phyloP scores from a whole-genome alignment of 208 protist species.

The Trypanosoma brucei region DNA sequence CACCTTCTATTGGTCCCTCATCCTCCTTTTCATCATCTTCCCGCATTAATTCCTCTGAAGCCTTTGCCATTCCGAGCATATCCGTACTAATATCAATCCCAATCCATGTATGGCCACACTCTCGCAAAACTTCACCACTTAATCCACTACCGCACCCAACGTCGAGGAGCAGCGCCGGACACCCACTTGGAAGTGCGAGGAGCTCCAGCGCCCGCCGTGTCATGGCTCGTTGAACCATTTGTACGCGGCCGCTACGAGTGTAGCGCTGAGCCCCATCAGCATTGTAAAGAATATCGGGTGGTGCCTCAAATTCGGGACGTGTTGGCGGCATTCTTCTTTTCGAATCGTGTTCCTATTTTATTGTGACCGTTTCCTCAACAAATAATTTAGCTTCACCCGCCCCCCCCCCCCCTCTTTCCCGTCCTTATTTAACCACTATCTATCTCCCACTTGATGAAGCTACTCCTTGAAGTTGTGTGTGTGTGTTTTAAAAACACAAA shows the following conservation, averaged over 20 bases:
- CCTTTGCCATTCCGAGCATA: conserved; percentile 93
- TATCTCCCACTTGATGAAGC: too few relatives aligned
- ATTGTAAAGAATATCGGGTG: conserved; percentile 96
- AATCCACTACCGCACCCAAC: conserved; percentile 98
- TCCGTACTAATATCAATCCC: conserved; percentile 94
- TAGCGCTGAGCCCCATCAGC: conserved; percentile 93
- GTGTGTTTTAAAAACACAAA: too few relatives aligned
- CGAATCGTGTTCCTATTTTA: background rate
- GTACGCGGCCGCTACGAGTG: conserved; percentile 93
- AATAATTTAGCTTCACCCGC: too few relatives aligned
- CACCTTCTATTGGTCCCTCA: conserved; percentile 12
- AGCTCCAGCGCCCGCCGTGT: conserved; percentile 97
- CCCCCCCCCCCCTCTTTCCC: too few relatives aligned
- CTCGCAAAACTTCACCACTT: conserved; percentile 93
- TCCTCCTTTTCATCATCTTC: conserved; percentile 17
- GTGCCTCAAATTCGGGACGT: conserved; percentile 90
- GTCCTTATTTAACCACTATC: too few relatives aligned
- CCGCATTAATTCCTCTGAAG: conserved; percentile 52
- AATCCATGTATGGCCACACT: conserved; percentile 95
- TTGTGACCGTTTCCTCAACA: background rate
- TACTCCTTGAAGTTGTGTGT: too few relatives aligned
- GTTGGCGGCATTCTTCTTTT: conserved; percentile 40
- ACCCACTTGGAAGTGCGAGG: conserved; percentile 71
- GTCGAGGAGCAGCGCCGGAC: conserved; percentile 92
- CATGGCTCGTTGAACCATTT: conserved; percentile 96